Percentiles rank a stretch among this genome's conserved stretches.
Conservation (phyloP, 148 eudicot species). For the Diospyros kaki region DNA sequence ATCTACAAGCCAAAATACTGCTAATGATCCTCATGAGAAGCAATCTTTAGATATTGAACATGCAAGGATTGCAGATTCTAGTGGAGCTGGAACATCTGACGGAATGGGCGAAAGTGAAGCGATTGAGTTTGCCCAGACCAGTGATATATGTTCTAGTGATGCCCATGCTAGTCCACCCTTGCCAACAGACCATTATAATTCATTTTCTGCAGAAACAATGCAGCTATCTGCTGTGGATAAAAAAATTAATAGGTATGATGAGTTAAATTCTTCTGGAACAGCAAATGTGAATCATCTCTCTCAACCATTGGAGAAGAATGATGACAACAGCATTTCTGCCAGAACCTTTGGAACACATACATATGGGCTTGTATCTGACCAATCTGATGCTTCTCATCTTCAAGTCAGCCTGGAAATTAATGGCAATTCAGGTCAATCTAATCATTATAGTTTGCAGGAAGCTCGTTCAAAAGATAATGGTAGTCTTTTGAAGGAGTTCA, state of each 20-base stretch:
- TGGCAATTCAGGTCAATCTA: slow-evolving; percentile 26
- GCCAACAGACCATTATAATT: slow-evolving; percentile 21
- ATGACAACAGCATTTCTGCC: slow-evolving; percentile 18
- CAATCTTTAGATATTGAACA: slow-evolving; percentile 42
- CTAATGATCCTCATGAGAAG: slow-evolving; percentile 32
- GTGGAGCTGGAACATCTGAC: slow-evolving; percentile 36
- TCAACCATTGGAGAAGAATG: slow-evolving; percentile 20
- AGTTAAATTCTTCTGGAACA: slow-evolving; percentile 17
- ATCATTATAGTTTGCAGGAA: slow-evolving; percentile 27
- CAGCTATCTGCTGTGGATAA: slow-evolving; percentile 28
- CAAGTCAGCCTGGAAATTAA: slow-evolving; percentile 18
- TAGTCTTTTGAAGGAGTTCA: slow-evolving; percentile 22
- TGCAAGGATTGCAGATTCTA: slow-evolving; percentile 24
- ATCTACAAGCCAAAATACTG: slow-evolving; percentile 30
- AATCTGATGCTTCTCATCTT: slow-evolving; percentile 7
- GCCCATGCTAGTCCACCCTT: slow-evolving; percentile 18
- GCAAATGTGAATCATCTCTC: slow-evolving; percentile 16
- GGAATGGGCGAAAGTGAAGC: slow-evolving; percentile 20
- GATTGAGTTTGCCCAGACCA: slow-evolving; percentile 15
- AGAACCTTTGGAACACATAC: slow-evolving; percentile 28
- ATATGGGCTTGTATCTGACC: slow-evolving; percentile 23
- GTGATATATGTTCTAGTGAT: slow-evolving; percentile 22
- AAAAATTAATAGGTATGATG: slow-evolving; percentile 25
- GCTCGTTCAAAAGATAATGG: slow-evolving; percentile 22
- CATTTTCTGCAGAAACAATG: slow-evolving; percentile 25